Conservation (phyloP, 2,329 filamentous ascomycete genomes). For the Colletotrichum coccodes region DNA sequence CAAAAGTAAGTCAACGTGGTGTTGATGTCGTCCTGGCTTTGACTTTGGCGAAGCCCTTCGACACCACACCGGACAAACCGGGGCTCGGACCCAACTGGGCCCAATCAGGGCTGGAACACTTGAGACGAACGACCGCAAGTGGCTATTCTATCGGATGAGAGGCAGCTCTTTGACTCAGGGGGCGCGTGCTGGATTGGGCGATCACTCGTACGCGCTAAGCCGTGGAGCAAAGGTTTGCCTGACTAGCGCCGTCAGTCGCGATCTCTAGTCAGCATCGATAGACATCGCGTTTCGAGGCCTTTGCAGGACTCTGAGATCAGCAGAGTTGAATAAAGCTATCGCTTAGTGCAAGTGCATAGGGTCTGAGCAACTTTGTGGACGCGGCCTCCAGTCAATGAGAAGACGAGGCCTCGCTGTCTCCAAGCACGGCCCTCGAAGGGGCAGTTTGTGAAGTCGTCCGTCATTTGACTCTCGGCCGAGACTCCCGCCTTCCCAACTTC, state of each 20-base stretch:
- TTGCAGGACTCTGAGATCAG: constrained; percentile 9
- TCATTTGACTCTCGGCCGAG: not conserved
- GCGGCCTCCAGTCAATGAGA: not conserved
- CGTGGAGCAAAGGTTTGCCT: constrained; percentile 2
- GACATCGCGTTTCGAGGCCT: constrained; percentile 13
- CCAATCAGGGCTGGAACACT: constrained; percentile 6
- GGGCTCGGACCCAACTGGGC: constrained; percentile 22
- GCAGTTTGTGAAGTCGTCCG: not conserved
- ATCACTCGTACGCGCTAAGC: constrained; percentile 19
- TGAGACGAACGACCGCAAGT: constrained; percentile 26
- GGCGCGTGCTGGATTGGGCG: constrained; percentile 15
- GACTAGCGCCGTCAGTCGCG: constrained; percentile 13
- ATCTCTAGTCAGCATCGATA: constrained; percentile 7
- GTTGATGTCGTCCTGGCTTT: constrained; percentile 16
- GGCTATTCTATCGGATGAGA: constrained; percentile 20
- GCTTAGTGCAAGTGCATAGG: constrained; percentile 7
- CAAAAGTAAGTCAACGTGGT: constrained; percentile 1
- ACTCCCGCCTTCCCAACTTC: not conserved
- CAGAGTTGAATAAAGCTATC: not conserved
- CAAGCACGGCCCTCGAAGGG: not conserved
- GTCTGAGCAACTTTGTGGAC: constrained; percentile 3
- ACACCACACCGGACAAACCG: constrained; percentile 22
- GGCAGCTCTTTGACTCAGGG: constrained; percentile 28
- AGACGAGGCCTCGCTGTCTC: not conserved
- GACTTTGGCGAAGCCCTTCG: constrained; percentile 17